phyloP scores from a whole-genome alignment of 345 rosid genomes.

The Ricinus communis region DNA sequence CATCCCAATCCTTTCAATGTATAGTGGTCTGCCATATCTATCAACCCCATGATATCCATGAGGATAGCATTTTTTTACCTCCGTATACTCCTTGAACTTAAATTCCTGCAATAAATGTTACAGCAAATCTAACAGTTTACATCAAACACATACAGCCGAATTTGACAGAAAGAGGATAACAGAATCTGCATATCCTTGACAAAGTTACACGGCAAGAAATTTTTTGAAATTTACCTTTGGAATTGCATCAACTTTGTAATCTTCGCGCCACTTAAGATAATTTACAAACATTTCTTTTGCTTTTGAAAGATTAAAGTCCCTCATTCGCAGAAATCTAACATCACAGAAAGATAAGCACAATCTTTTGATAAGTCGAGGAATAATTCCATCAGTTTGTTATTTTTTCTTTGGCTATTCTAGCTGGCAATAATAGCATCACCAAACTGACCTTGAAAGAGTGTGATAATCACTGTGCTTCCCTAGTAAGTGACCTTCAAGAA shows the following conservation, averaged over 20 bases:
- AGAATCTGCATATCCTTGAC: too few species aligned
- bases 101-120: constrained; percentile 40
- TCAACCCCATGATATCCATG: constrained; percentile 69
- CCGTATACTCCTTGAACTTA: constrained; percentile 41
- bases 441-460: constrained; percentile 50
- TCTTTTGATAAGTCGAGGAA: too few species aligned
- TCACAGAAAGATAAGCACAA: background rate
- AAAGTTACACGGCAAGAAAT: background rate
- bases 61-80: constrained; percentile 57
- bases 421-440: too few species aligned
- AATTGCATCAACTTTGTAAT: constrained; percentile 45
- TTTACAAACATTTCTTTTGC: constrained; percentile 49
- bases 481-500: constrained; percentile 40
- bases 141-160: background rate
- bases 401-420: too few species aligned
- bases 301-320: constrained; percentile 50
- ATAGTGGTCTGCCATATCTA: constrained; percentile 55
- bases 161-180: background rate
- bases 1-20: constrained; percentile 61
- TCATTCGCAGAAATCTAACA: constrained; percentile 52
- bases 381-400: too few species aligned
- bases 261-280: constrained; percentile 54
- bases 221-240: constrained; percentile 33
- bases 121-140: background rate
- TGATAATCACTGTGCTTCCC: constrained; percentile 53